Base-by-base conservation (phyloP, 108 stramenopile genomes). In the Aureococcus anophagefferens region DNA sequence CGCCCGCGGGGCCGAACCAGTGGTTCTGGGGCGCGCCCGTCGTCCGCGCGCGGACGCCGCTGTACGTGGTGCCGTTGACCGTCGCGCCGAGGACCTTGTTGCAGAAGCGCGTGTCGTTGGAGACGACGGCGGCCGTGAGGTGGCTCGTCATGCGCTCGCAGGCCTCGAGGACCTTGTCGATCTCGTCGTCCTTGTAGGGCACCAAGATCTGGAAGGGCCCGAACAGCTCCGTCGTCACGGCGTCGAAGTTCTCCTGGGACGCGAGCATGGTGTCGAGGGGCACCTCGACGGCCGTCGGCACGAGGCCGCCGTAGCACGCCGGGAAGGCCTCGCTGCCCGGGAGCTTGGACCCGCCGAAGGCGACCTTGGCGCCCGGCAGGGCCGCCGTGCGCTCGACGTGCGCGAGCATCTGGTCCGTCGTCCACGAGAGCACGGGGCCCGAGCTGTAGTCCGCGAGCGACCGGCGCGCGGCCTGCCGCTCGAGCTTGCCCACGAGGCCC, bases 1-100 rank as follows among this genome's bases (percentile, higher is more conserved):
- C 93, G 16, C 95, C 93, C 14, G 89, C 89, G 31, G 94, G 90
- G 17, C 98, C 98, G 76, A 98, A 98, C 98, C 98, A 98, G 81
- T 98, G 98, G 81, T 98, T 98, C 74, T 95, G 94, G n/a, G 98
- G 98, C 5, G 98, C 98, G 35, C 96, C 96, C 4, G 98, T 98
- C 11, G 98, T 98, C 33, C 98, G 83, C 15, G 96, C 98, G 31
- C 98, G 87, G 33, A 88, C 85, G 31, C 98, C 98, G 25, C 83
- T 84, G 79, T 98, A 98, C 18, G 96, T 97, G 14, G 98, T 98
- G 36, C 98, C 98, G 79, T 98, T 98, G 35, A 98, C 96, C 0
- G 98, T 95, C 83, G 89, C 79, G 37, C 86, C 88, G 65, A 98
- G 82, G 63, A 98, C 84, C 32, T 86, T 75, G 68, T 85, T 75